Percentiles rank a stretch among this genome's conserved stretches.
phyloP scores from a whole-genome alignment of 257 asterid genomes.

The Datura wrightii region DNA sequence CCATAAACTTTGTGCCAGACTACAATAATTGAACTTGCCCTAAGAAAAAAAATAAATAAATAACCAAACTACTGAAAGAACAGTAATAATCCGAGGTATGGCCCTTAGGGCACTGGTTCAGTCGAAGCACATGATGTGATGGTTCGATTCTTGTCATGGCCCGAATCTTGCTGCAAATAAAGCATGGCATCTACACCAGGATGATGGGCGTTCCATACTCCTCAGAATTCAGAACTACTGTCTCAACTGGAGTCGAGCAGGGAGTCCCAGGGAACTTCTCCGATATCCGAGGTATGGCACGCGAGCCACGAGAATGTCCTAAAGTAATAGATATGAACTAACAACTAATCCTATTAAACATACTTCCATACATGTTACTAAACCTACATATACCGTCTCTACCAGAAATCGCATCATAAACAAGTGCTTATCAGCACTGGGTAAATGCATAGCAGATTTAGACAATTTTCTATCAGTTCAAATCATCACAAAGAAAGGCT shows the following conservation, averaged over 20 bases:
- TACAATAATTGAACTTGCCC: not conserved
- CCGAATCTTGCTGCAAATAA: not conserved
- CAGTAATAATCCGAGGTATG: not conserved
- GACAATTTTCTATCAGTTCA: not conserved
- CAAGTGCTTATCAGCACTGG: not conserved
- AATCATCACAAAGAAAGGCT: not conserved
- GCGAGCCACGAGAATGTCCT: too few relatives aligned
- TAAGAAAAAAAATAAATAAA: not conserved
- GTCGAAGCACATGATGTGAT: not conserved
- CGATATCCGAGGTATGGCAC: not conserved
- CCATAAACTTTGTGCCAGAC: constrained; percentile 7
- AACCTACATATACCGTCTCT: not conserved
- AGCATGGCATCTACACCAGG: not conserved
- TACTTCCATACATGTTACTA: not conserved
- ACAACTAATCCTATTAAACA: not conserved
- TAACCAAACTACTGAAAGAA: not conserved
- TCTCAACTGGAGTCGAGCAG: not conserved
- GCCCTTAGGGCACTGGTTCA: not conserved
- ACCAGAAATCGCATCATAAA: not conserved
- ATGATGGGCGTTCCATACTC: not conserved
- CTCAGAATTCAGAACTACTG: not conserved
- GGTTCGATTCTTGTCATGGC: not conserved
- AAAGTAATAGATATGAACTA: not conserved
- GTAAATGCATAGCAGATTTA: not conserved
- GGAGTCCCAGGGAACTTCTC: not conserved